These are phyloP conservation scores for Fusarium praegraminearum DNA, from an alignment of 2,329 filamentous ascomycete genomes.

Conservation along the genomic window DNA sequence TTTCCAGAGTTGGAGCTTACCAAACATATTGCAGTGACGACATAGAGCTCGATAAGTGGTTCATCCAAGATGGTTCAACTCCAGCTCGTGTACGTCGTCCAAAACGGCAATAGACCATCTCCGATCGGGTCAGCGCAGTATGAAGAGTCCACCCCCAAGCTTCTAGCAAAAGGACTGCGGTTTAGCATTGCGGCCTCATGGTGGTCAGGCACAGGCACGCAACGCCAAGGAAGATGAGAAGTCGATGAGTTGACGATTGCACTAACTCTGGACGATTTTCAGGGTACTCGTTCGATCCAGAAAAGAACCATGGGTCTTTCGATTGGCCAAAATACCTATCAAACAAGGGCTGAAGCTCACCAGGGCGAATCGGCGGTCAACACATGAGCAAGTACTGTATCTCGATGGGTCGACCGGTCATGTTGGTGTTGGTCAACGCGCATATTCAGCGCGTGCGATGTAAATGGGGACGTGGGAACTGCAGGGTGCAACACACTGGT, in stretches of 20 bases:
- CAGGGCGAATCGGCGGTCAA: slow-evolving; percentile 40
- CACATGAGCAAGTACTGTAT: slow-evolving; percentile 42
- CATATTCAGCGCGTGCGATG: slow-evolving; percentile 34
- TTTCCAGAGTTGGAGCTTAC: slow-evolving; percentile 24
- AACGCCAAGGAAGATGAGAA: slow-evolving; percentile 15
- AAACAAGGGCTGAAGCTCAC: slow-evolving; percentile 25
- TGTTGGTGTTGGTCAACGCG: slow-evolving; percentile 28
- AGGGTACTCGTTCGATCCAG: slow-evolving; percentile 10
- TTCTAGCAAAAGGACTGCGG: neutral
- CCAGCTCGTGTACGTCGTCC: slow-evolving; percentile 26
- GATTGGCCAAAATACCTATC: slow-evolving; percentile 35
- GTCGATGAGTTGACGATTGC: slow-evolving; percentile 12
- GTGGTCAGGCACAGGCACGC: slow-evolving; percentile 20
- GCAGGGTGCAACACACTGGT: slow-evolving; percentile 25
- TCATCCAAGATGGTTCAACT: slow-evolving; percentile 21
- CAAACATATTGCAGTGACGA: slow-evolving; percentile 27
- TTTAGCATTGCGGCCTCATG: slow-evolving; percentile 18
- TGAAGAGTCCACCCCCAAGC: neutral
- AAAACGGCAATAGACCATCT: slow-evolving; percentile 25
- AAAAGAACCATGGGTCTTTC: slow-evolving; percentile 10
- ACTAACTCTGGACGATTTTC: slow-evolving; percentile 2
- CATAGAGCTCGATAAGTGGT: slow-evolving; percentile 26
- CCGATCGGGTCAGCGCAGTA: slow-evolving; percentile 1
- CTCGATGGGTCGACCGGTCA: slow-evolving; percentile 35
- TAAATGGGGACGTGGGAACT: slow-evolving; percentile 21